Conservation (phyloP, 2,329 filamentous ascomycete species). For the Herpomyces periplanetae region DNA sequence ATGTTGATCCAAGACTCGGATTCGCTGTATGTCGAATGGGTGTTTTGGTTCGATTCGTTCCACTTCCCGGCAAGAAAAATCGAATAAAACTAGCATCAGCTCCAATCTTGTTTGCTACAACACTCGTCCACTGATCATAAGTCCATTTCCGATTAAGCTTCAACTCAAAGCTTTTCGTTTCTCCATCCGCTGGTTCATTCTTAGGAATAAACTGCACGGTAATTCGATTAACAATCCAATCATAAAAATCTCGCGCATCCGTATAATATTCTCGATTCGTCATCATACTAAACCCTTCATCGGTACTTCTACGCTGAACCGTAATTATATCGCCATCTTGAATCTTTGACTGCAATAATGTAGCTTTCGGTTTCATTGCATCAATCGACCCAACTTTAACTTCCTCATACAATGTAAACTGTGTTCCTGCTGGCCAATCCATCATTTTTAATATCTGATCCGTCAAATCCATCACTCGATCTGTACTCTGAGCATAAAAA, state of each 20-base stretch:
- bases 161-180: conserved; percentile 28
- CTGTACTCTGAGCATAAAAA: conserved; percentile 49
- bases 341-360: conserved; percentile 58
- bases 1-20: conserved; percentile 33
- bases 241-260: conserved; percentile 58
- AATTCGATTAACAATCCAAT: conserved; percentile 55
- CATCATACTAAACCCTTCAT: conserved; percentile 9
- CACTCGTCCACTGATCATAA: conserved; percentile 52
- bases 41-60: conserved; percentile 36
- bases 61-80: conserved; percentile 44
- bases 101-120: conserved; percentile 19
- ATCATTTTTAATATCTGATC: conserved; percentile 40
- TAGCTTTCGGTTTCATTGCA: conserved; percentile 55
- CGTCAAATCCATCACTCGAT: conserved; percentile 50
- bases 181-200: conserved; percentile 11
- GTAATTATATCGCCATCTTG: conserved; percentile 91
- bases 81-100: conserved; percentile 55
- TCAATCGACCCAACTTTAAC: conserved; percentile 97
- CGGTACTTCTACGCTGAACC: conserved; percentile 27
- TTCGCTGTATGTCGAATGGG: conserved; percentile 22
- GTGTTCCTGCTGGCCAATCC: conserved; percentile 40
- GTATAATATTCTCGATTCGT: conserved; percentile 11
- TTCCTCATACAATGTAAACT: conserved; percentile 50
- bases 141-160: conserved; percentile 51
- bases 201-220: conserved; percentile 34